Evolutionary conservation across 2,329 filamentous ascomycete species (phyloP).

Genomic region (Alternaria sp.): DNA sequence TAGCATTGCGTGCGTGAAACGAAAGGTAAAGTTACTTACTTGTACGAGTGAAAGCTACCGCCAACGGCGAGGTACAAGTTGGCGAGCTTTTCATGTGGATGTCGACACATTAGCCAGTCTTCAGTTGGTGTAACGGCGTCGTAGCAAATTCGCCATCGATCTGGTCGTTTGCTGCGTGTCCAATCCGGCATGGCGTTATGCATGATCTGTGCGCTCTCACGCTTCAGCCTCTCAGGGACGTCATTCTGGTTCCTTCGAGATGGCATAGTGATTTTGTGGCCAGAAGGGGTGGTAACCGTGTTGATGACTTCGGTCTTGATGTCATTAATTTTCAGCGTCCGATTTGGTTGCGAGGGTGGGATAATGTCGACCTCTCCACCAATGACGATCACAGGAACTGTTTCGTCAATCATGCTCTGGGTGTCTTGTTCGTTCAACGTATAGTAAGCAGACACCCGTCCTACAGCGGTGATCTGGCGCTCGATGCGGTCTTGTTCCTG

Average conservation of each 20-base stretch:
- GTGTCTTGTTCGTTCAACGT: constrained; percentile 58
- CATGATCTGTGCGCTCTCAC: constrained; percentile 48
- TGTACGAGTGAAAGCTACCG: constrained; percentile 69
- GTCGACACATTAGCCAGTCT: constrained; percentile 64
- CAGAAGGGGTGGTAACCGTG: constrained; percentile 54
- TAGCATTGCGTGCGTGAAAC: neutral
- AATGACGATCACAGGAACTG: constrained; percentile 62
- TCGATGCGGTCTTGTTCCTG: constrained; percentile 56
- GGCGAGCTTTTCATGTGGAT: constrained; percentile 56
- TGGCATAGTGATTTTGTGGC: constrained; percentile 61
- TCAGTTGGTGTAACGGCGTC: constrained; percentile 68
- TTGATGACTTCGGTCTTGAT: constrained; percentile 64
- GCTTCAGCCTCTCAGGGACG: constrained; percentile 50
- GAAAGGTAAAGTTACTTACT: constrained; percentile 35
- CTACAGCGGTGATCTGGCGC: constrained; percentile 63
- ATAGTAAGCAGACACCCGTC: constrained; percentile 65
- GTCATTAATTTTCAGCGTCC: constrained; percentile 66
- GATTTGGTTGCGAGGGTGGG: constrained; percentile 55
- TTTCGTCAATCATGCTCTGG: constrained; percentile 52
- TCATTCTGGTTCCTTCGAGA: constrained; percentile 54
- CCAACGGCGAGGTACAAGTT: constrained; percentile 67
- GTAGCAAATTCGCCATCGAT: constrained; percentile 61
- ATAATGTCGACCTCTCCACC: constrained; percentile 56
- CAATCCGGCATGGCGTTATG: constrained; percentile 42
- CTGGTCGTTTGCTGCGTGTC: constrained; percentile 38